Evolutionary conservation across 306 rosid species (phyloP).

Genomic region (Malus sieversii): DNA sequence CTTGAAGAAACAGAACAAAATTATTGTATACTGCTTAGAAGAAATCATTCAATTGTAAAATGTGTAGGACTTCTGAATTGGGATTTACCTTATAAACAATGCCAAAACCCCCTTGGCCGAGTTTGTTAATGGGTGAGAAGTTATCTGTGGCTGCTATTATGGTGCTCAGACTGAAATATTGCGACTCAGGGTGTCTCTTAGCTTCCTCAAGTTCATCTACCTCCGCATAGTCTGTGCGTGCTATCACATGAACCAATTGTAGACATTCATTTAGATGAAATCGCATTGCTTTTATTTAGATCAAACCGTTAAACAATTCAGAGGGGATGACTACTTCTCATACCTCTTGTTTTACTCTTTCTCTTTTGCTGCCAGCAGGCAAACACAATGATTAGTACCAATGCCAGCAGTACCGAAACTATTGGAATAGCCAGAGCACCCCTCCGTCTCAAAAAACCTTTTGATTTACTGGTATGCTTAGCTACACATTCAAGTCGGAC

Average conservation of each 20-base stretch:
- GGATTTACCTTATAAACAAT: slow-evolving; percentile 4
- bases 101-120: slow-evolving; percentile 22
- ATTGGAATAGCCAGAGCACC: background rate
- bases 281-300: no score
- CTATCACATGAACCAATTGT: background rate
- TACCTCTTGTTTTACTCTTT: background rate
- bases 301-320: background rate
- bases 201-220: slow-evolving; percentile 1
- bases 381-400: background rate
- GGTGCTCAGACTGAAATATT: background rate
- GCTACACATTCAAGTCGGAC: background rate
- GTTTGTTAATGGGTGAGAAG: slow-evolving; percentile 5
- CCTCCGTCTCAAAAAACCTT: background rate
- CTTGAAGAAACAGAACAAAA: background rate
- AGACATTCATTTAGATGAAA: background rate
- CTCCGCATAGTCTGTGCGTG: background rate
- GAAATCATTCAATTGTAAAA: background rate
- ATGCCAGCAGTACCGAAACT: background rate
- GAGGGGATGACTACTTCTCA: background rate
- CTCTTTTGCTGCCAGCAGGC: slow-evolving; percentile 1
- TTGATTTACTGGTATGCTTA: background rate
- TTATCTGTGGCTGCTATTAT: background rate
- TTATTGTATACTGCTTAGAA: background rate
- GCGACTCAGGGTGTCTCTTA: background rate
- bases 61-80: background rate